phyloP scores from a whole-genome alignment of 1,284 basidiomycete genomes.

The Phylloporus gajari region DNA sequence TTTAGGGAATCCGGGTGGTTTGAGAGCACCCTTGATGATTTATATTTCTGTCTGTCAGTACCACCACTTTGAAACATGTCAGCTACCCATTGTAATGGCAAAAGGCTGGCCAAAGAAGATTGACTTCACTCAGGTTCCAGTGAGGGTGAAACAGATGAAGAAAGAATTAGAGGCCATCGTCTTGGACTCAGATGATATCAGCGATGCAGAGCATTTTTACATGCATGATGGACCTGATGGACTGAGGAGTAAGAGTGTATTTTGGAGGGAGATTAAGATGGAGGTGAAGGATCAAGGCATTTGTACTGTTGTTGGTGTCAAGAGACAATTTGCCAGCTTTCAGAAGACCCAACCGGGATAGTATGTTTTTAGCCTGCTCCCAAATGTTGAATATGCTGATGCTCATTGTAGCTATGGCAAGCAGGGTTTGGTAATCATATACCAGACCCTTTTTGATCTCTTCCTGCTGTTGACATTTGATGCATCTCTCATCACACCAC shows the following conservation, averaged over 20 bases:
- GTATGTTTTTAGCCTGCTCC: constrained; percentile 59
- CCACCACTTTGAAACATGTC: constrained; percentile 76
- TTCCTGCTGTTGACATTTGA: constrained; percentile 73
- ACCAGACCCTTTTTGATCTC: constrained; percentile 77
- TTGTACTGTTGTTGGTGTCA: constrained; percentile 70
- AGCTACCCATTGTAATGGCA: constrained; percentile 72
- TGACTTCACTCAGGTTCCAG: constrained; percentile 65
- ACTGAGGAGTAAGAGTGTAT: constrained; percentile 63
- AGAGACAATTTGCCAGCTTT: constrained; percentile 78
- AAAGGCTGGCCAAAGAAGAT: constrained; percentile 81
- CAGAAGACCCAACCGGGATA: constrained; percentile 84
- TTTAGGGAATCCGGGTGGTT: constrained; percentile 72
- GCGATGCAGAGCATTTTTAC: constrained; percentile 37
- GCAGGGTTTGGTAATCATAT: constrained; percentile 78
- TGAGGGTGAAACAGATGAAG: constrained; percentile 62
- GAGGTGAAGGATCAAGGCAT: constrained; percentile 72
- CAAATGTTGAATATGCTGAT: constrained; percentile 4
- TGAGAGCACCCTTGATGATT: constrained; percentile 68
- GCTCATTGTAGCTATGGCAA: constrained; percentile 73
- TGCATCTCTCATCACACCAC: constrained; percentile 62
- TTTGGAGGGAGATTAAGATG: constrained; percentile 73
- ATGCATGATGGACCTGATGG: constrained; percentile 34
- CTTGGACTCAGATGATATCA: constrained; percentile 51
- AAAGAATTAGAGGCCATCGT: constrained; percentile 60
- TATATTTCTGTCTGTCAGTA: constrained; percentile 78